Evolutionary conservation across 108 stramenopile species (phyloP).

Genomic region (Fistulifera solaris): DNA sequence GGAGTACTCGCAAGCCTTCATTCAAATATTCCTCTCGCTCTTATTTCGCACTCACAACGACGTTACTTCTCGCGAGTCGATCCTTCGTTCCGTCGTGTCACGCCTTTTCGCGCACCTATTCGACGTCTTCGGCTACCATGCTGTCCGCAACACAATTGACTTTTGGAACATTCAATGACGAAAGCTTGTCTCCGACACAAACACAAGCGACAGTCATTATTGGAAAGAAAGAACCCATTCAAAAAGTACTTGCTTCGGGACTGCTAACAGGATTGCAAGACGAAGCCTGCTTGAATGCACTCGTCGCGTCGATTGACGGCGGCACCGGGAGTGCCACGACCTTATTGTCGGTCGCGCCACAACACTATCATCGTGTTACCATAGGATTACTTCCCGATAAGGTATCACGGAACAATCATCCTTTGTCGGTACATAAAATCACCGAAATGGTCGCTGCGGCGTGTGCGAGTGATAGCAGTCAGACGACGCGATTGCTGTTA

Average conservation of each 20-base stretch:
- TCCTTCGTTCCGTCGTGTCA: neutral
- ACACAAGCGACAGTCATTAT: constrained; percentile 1
- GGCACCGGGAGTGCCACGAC: constrained; percentile 3
- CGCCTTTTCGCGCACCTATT: neutral
- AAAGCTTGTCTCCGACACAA: neutral
- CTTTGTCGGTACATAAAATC: constrained; percentile 53
- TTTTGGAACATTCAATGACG: neutral
- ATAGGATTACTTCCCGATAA: constrained; percentile 25
- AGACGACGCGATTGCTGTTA: constrained; percentile 16
- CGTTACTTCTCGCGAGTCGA: neutral
- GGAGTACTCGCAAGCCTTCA: neutral
- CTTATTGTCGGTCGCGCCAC: constrained; percentile 4
- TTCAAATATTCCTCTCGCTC: neutral
- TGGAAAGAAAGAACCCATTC: constrained; percentile 2
- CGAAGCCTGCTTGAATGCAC: neutral
- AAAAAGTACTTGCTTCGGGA: neutral
- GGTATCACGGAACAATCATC: constrained; percentile 55
- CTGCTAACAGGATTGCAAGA: neutral
- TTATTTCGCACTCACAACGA: neutral
- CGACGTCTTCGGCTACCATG: too few species aligned
- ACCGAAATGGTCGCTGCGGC: constrained; percentile 27
- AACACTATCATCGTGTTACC: constrained; percentile 9
- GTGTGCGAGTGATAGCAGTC: neutral
- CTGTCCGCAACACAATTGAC: neutral
- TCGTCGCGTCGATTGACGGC: neutral